Percentiles rank a stretch among this genome's conserved stretches.
These are phyloP conservation scores for Quercus tomentella DNA, from an alignment of 331 rosid genomes.

Conservation along the genomic window DNA sequence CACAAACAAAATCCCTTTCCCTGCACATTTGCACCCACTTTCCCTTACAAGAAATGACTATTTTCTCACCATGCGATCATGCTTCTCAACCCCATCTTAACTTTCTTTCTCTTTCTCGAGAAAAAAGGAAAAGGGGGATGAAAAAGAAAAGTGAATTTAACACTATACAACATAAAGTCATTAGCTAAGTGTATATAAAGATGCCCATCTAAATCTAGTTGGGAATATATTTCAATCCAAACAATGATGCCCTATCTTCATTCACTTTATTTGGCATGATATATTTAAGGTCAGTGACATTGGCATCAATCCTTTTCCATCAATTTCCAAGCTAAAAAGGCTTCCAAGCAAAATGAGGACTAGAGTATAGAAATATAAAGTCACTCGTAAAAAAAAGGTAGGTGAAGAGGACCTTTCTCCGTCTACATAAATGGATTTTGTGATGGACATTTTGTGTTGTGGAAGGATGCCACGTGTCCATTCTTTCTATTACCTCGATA, in stretches of 20 bases:
- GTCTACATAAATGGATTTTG: neutral
- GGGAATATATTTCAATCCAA: constrained; percentile 57
- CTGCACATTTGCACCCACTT: constrained; percentile 58
- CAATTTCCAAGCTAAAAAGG: constrained; percentile 74
- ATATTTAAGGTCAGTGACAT: constrained; percentile 25
- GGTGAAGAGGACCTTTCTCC: constrained; percentile 18
- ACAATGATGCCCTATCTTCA: constrained; percentile 48
- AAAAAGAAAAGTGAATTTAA: constrained; percentile 27
- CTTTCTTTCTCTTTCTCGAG: constrained; percentile 46
- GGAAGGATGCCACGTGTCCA: neutral
- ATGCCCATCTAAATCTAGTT: constrained; percentile 46
- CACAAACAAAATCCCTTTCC: constrained; percentile 28
- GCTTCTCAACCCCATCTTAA: constrained; percentile 32
- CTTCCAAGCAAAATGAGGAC: constrained; percentile 52
- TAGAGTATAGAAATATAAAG: constrained; percentile 40
- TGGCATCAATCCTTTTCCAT: constrained; percentile 50
- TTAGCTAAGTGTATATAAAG: constrained; percentile 45
- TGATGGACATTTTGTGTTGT: neutral
- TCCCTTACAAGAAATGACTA: constrained; percentile 63
- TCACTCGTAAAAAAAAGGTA: constrained; percentile 16
- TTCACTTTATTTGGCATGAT: constrained; percentile 43
- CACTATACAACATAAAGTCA: constrained; percentile 45
- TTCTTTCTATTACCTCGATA: too few relatives aligned
- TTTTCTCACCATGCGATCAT: constrained; percentile 57
- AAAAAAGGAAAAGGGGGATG: constrained; percentile 26